Evolutionary conservation across 2,329 filamentous ascomycete genomes (phyloP).

Genomic region (Apiospora arundinis): DNA sequence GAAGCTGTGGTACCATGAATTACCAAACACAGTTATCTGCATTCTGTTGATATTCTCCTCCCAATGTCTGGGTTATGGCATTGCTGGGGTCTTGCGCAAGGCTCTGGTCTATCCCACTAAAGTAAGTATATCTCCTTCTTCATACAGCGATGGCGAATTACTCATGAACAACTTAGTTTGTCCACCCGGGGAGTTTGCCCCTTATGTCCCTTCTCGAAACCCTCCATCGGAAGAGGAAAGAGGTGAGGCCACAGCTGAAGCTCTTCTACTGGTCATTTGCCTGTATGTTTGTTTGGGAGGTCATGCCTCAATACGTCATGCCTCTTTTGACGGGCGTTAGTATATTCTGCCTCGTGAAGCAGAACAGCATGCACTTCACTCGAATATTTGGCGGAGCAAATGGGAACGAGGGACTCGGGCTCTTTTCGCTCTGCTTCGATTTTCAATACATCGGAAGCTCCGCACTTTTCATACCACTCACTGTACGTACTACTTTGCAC

Average conservation of each 20-base stretch:
- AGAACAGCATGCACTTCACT: conserved; percentile 50
- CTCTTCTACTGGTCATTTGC: conserved; percentile 48
- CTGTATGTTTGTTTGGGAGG: conserved; percentile 52
- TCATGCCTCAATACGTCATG: conserved; percentile 55
- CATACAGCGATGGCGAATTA: neutral
- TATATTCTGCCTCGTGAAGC: conserved; percentile 53
- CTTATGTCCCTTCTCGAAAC: conserved; percentile 39
- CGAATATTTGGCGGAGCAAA: conserved; percentile 47
- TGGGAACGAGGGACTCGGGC: conserved; percentile 52
- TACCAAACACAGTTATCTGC: conserved; percentile 42
- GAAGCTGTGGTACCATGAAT: conserved; percentile 51
- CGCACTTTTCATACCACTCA: conserved; percentile 12
- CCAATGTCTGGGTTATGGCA: conserved; percentile 55
- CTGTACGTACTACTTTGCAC: neutral
- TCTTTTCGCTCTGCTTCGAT: conserved; percentile 50
- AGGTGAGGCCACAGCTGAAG: conserved; percentile 46
- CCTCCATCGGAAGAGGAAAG: conserved; percentile 35
- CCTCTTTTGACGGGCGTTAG: conserved; percentile 42
- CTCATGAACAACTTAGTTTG: neutral
- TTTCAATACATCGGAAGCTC: conserved; percentile 50
- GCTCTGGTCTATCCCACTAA: conserved; percentile 54
- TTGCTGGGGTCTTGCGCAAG: conserved; percentile 53
- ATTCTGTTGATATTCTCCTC: conserved; percentile 55
- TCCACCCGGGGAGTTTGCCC: conserved; percentile 44
- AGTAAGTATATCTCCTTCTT: conserved; percentile 40